Base-by-base conservation (phyloP, 306 rosid genomes). In the Vigna nakashimae region DNA sequence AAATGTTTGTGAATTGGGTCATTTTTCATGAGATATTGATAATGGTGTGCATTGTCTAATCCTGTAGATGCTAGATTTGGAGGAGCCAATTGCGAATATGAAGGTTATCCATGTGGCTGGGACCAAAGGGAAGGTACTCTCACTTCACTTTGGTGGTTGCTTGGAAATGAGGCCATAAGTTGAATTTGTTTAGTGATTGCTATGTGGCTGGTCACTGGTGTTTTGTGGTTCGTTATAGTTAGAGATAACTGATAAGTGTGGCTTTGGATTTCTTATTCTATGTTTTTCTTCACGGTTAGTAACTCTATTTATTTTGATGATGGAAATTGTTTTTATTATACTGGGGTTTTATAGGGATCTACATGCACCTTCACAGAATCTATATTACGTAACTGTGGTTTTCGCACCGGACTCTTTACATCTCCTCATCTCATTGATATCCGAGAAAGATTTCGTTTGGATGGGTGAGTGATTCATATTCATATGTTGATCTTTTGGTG, bases 341-440 rank as follows among this genome's bases (percentile, higher is more conserved):
- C 75, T 79, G 77, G 77, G n/a, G 32, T 79, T 65, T 60, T 18
- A 4, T 77, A 96, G 98, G 99, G 99, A 77, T 96, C 99, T 46
- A 96, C 99, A 2, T 96, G 99, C 86, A 90, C 94, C 45, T 92
- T 96, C 78, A 15, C 96, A 9, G 99, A 96, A 82, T 90, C 96
- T 38, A 96, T 96, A 80, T 75, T 96, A 34, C 96, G 98, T 18
- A 83, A 88, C 77, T 96, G 97, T 69, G 99, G 99, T 75, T 96
- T 96, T 77, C 96, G 56, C 71, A 96, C 99, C 15, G 98, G 99
- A 6, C 93, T 96, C 71, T 96, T 96, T 82, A 92, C 97, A 6
- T 96, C 98, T 71, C 99, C 99, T 76, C 99, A 96, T 87, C 94
- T 96, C 71, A 91, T 96, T 88, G 99, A 96, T 84, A 83, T 96